Percentiles rank a stretch among this genome's conserved stretches.
Evolutionary conservation across 2,329 filamentous ascomycete species (phyloP).

Genomic region (Aspergillus hortae): DNA sequence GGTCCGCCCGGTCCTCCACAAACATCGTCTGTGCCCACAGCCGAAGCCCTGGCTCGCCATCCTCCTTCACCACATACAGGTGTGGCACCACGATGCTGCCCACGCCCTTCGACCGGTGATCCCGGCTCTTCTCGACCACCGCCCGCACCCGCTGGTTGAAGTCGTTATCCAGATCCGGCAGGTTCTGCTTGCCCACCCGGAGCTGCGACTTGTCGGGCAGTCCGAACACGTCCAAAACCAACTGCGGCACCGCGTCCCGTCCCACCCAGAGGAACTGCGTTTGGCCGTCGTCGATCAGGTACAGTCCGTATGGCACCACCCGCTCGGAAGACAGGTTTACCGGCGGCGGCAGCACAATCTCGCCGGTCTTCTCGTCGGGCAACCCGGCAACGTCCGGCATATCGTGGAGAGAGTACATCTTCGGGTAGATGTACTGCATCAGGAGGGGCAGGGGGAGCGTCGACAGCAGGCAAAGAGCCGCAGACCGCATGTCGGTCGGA

Average conservation of each 20-base stretch:
- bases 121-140: constrained; percentile 86
- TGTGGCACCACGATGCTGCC: constrained; percentile 92
- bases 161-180: constrained; percentile 89
- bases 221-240: constrained; percentile 87
- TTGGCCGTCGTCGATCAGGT: constrained; percentile 94
- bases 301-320: constrained; percentile 84
- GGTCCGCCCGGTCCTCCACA: constrained; percentile 91
- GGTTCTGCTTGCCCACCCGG: constrained; percentile 82
- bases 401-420: constrained; percentile 83
- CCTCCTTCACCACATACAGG: constrained; percentile 88
- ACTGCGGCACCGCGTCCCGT: constrained; percentile 83
- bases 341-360: constrained; percentile 81
- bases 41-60: constrained; percentile 91
- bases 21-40: constrained; percentile 95
- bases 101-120: constrained; percentile 80
- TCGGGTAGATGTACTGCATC: constrained; percentile 88
- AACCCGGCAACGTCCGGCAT: constrained; percentile 93
- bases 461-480: constrained; percentile 88
- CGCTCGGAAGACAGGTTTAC: constrained; percentile 84
- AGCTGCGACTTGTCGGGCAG: constrained; percentile 77
- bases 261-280: constrained; percentile 98
- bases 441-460: constrained; percentile 85
- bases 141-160: constrained; percentile 93
- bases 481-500: constrained; percentile 87
- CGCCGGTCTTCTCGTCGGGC: constrained; percentile 78